Base-by-base conservation (phyloP, 2,329 filamentous ascomycete genomes). In the Ophiosphaerella narmari region DNA sequence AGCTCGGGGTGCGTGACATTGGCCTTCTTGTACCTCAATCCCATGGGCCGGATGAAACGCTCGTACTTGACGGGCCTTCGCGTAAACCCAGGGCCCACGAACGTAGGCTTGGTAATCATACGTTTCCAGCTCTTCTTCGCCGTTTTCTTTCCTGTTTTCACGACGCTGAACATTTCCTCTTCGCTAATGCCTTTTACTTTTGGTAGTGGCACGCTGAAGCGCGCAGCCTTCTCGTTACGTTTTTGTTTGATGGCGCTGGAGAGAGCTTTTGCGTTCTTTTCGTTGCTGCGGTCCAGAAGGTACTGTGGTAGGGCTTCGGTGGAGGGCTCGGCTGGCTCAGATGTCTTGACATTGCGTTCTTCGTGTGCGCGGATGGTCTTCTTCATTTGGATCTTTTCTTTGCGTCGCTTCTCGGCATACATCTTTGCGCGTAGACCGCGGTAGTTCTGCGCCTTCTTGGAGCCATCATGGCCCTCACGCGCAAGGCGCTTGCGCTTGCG, bases 101-200 rank as follows among this genome's bases (percentile, higher is more conserved):
- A 97, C 0, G 90, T 91, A 8, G 88, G 88, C 76, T 91, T 89
- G 13, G 86, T 91, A 53, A 90, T 86, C 81, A 84, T 86, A 32
- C 86, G 76, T 78, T 89, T 89, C 87, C 87, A 81, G 49, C 81
- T 81, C 82, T 94, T 95, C 84, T 95, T 91, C 48, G 86, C 82
- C 2, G 87, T 91, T 82, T 96, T 97, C 55, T 67, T 68, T 66
- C 94, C 93, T 29, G 93, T 97, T 79, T 91, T 91, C 68, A 97
- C 86, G 12, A 96, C 92, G 77, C 90, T 93, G 81, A 97, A 97
- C 88, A 97, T 67, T 79, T 96, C 93, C 81, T 96, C 91, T 79
- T 97, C 93, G 61, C 85, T 86, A 64, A 97, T 97, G 58, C 91
- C 93, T 67, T 90, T 85, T 38, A 97, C 94, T 78, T 96, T 97